Percentiles rank a stretch among this genome's conserved stretches.
phyloP scores from a whole-genome alignment of 2,329 filamentous ascomycete genomes.

The Aspergillus clavatus region DNA sequence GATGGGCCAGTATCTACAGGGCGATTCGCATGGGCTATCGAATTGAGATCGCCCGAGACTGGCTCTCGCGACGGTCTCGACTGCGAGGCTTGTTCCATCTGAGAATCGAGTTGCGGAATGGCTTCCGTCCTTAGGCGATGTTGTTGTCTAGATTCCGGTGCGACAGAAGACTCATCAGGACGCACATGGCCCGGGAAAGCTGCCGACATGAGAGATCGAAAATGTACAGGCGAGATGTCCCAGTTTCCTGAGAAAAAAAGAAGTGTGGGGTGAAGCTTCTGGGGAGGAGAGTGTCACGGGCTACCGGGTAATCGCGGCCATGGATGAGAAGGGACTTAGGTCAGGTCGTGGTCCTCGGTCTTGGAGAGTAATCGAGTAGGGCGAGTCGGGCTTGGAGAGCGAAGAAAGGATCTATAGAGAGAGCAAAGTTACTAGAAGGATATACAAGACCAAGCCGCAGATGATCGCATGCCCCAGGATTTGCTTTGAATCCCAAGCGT shows the following conservation, averaged over 20 bases:
- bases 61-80: slow-evolving; percentile 17
- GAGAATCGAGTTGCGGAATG: slow-evolving; percentile 15
- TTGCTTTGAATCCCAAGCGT: slow-evolving; percentile 6
- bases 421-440: too few species aligned
- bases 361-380: too few species aligned
- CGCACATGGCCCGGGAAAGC: slow-evolving; percentile 27
- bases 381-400: too few species aligned
- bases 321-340: slow-evolving; percentile 7
- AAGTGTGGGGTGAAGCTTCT: slow-evolving; percentile 12
- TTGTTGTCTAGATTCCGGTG: slow-evolving; percentile 8
- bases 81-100: slow-evolving; percentile 32
- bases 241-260: slow-evolving; percentile 1
- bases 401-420: too few species aligned
- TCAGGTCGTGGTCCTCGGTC: slow-evolving; percentile 4
- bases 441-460: too few species aligned
- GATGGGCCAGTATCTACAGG: slow-evolving; percentile 13
- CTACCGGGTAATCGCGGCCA: slow-evolving; percentile 27
- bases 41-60: slow-evolving; percentile 15
- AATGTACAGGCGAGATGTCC: slow-evolving; percentile 2
- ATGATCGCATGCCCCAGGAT: background rate
- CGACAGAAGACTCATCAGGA: slow-evolving; percentile 12
- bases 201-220: slow-evolving; percentile 24
- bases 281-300: slow-evolving; percentile 21
- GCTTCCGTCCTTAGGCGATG: slow-evolving; percentile 13
- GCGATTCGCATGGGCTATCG: slow-evolving; percentile 12